Conservation (phyloP, 139 green algal genomes). For the Ettlia oleoabundans region DNA sequence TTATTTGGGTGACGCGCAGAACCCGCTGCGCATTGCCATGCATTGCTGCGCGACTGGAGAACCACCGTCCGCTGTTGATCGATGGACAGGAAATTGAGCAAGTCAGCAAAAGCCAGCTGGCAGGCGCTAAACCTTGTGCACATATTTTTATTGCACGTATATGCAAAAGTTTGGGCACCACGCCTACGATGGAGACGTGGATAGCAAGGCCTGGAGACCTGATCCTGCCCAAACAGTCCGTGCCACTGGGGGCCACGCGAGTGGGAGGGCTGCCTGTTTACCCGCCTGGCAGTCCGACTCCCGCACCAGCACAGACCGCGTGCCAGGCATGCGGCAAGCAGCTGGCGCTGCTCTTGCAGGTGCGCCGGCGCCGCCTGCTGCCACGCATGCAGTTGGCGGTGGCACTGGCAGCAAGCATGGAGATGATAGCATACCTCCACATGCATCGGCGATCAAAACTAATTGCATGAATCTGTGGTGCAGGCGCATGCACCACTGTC, state of each 20-base stretch:
- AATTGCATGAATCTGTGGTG: background rate
- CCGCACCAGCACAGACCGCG: background rate
- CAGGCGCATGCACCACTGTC: conserved; percentile 58
- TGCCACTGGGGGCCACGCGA: conserved; percentile 31
- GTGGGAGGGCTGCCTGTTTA: conserved; percentile 37
- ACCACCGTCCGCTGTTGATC: too few species aligned
- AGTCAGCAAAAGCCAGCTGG: too few species aligned
- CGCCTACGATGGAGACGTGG: conserved; percentile 2
- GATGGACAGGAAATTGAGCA: too few species aligned
- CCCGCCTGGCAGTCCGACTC: background rate
- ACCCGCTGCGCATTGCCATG: background rate
- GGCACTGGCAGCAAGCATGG: too few species aligned
- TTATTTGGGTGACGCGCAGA: conserved; percentile 34
- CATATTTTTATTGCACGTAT: too few species aligned
- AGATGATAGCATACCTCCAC: too few species aligned
- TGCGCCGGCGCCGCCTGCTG: background rate
- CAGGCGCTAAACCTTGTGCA: too few species aligned
- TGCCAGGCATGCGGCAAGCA: conserved; percentile 50
- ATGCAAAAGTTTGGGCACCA: background rate
- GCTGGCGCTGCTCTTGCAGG: conserved; percentile 64
- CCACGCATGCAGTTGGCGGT: too few species aligned
- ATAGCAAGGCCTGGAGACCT: conserved; percentile 14
- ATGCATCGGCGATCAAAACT: background rate
- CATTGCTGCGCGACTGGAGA: too few species aligned
- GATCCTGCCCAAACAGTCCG: conserved; percentile 25